Evolutionary conservation across 2,329 filamentous ascomycete species (phyloP).

Genomic region (Aspergillus vadensis): DNA sequence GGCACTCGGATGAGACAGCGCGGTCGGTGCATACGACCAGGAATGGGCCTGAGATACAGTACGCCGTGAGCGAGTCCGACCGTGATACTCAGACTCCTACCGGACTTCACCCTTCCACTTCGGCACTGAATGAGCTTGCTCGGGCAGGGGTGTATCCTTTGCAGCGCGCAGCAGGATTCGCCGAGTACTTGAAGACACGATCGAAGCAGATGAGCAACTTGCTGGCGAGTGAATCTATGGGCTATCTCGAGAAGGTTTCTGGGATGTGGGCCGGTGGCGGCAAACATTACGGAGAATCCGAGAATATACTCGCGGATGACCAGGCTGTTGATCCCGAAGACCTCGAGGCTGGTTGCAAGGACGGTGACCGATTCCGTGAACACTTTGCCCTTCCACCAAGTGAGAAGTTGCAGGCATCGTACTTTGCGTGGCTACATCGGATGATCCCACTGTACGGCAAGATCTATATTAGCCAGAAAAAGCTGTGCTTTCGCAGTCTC

Average conservation of each 20-base stretch:
- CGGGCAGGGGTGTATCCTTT: constrained; percentile 72
- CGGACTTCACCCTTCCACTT: constrained; percentile 43
- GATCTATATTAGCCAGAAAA: constrained; percentile 85
- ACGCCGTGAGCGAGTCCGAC: constrained; percentile 28
- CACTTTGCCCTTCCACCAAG: constrained; percentile 87
- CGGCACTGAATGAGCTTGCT: constrained; percentile 60
- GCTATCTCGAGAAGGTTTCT: constrained; percentile 93
- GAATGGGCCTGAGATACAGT: constrained; percentile 19
- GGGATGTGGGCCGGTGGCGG: constrained; percentile 94
- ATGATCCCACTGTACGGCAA: constrained; percentile 93
- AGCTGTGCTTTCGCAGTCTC: constrained; percentile 90
- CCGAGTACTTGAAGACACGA: constrained; percentile 76
- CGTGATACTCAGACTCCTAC: constrained; percentile 23
- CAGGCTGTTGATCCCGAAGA: constrained; percentile 58
- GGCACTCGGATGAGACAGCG: constrained; percentile 40
- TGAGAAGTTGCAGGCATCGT: constrained; percentile 83
- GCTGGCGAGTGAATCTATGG: constrained; percentile 88
- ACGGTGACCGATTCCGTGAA: constrained; percentile 72
- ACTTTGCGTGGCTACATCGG: constrained; percentile 88
- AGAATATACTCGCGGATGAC: constrained; percentile 68
- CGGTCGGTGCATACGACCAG: constrained; percentile 28
- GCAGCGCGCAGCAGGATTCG: constrained; percentile 79
- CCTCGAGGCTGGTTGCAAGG: constrained; percentile 55
- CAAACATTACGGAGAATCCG: constrained; percentile 80
- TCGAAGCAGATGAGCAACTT: constrained; percentile 80